Evolutionary conservation across 371 early-diverging fungal genomes (phyloP), one percentile per base, ranked within the genome.

Genomic region (Mucor racemosus): DNA sequence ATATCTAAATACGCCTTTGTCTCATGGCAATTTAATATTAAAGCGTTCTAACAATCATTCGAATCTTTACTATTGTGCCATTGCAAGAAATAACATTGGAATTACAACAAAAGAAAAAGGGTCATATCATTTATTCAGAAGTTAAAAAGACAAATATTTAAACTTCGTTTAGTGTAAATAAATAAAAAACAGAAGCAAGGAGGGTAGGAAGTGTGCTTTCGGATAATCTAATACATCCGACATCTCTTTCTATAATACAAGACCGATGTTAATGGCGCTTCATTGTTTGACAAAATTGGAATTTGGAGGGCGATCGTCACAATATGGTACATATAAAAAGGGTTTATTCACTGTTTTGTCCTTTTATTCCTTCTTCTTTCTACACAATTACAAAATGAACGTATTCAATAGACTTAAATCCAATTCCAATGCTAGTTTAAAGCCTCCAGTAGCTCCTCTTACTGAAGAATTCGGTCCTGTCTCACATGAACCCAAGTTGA

Each of bases 401-500:
- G 21, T 72, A 33, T 72, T 72, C 40, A 67, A 72, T 61, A 42
- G 68, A 64, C 64, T 72, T 19, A 72, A 72, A 33, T 71, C 71
- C 36, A 71, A 66, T n/a, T 71, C 71, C 15, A 66, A 21, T 14
- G 64, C 71, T 13, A 63, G 71, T n/a, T 14, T 46, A 13, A 71
- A 71, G 63, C 48, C 60, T n/a, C 67, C 66, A 7, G 13, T 19
- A 3, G 40, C 62, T 11, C 58, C 61, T 6, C 58, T 71, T 31
- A 63, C 55, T 5, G 75, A 59, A 4, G 65, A 75, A n/a, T 54
- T 57, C 15, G 79, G 73, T 3, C 78, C 79, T 19, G 67, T 75
- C 11, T 69, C 67, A 17, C 71, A 75, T 56, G 65, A 71, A 14
- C 82, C 82, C 34, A 74, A 79, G 36, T 48, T 82, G 46, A 71